phyloP scores from a whole-genome alignment of 495 filamentous ascomycete genomes.

The Cudoniella acicularis region DNA sequence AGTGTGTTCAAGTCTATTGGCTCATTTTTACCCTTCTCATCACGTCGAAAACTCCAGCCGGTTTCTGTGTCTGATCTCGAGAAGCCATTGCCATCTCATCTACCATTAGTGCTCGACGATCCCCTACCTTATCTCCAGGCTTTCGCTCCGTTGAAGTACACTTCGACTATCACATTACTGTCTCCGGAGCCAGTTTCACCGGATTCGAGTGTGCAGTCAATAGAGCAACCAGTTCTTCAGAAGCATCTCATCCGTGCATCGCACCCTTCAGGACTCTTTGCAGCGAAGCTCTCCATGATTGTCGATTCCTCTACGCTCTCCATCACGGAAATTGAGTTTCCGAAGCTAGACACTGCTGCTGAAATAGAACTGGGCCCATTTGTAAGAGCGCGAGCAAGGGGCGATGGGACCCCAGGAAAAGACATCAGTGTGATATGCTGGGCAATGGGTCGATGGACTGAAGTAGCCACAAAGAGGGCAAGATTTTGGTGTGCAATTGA shows the following conservation, averaged over 20 bases:
- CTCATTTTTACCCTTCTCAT: conserved; percentile 46
- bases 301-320: conserved; percentile 39
- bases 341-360: conserved; percentile 34
- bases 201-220: conserved; percentile 7
- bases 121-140: conserved; percentile 54
- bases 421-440: conserved; percentile 44
- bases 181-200: conserved; percentile 22
- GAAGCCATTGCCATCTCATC: conserved; percentile 42
- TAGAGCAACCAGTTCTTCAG: conserved; percentile 19
- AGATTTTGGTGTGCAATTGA: conserved; percentile 43
- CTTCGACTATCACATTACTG: conserved; percentile 42
- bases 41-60: conserved; percentile 21
- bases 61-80: conserved; percentile 21
- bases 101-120: conserved; percentile 49
- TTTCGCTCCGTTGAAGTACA: conserved; percentile 52
- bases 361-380: conserved; percentile 42
- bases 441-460: conserved; percentile 52
- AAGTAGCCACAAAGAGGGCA: conserved; percentile 40
- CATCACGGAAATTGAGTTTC: conserved; percentile 36
- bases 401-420: conserved; percentile 32
- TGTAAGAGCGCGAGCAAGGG: conserved; percentile 25
- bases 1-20: conserved; percentile 36
- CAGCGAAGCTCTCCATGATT: conserved; percentile 41
- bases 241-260: conserved; percentile 36
- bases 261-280: conserved; percentile 39